A percentile compares a stretch with the other conserved stretches of the same genome.
phyloP scores from a whole-genome alignment of 805 yeast genomes.

The Candida namnaoensis region DNA sequence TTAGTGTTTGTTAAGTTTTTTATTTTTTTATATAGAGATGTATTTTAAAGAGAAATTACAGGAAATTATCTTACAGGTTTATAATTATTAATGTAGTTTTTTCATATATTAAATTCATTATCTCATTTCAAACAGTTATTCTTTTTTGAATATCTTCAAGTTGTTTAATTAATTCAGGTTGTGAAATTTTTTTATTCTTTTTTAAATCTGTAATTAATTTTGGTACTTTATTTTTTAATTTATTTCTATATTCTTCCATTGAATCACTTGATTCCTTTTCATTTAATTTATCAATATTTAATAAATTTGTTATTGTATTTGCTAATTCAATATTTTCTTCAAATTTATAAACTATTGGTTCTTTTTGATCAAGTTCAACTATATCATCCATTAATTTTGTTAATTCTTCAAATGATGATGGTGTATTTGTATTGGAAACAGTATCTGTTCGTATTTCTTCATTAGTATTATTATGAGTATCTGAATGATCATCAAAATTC shows the following conservation, averaged over 20 bases:
- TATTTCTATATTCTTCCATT: constrained; percentile 1
- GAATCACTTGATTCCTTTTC: neutral
- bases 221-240: constrained; percentile 1
- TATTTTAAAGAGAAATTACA: no score
- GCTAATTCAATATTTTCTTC: neutral
- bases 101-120: no score
- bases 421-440: no score
- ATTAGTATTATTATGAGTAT: neutral
- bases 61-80: no score
- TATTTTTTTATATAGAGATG: no score
- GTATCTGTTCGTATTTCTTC: neutral
- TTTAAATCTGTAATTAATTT: constrained; percentile 3
- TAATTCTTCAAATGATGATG: constrained; percentile 5
- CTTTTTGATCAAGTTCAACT: constrained; percentile 6
- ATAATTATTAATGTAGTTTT: no score
- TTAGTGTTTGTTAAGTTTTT: no score
- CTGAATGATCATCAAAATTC: neutral
- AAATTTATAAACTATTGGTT: neutral
- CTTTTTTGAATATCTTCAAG: neutral
- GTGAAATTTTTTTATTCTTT: neutral
- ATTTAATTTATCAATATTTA: constrained; percentile 1
- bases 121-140: neutral
- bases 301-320: neutral
- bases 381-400: constrained; percentile 14
- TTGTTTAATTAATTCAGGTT: neutral